Conservation (phyloP, 176 grass and related monocot genomes). For the Triticum dicoccoides region DNA sequence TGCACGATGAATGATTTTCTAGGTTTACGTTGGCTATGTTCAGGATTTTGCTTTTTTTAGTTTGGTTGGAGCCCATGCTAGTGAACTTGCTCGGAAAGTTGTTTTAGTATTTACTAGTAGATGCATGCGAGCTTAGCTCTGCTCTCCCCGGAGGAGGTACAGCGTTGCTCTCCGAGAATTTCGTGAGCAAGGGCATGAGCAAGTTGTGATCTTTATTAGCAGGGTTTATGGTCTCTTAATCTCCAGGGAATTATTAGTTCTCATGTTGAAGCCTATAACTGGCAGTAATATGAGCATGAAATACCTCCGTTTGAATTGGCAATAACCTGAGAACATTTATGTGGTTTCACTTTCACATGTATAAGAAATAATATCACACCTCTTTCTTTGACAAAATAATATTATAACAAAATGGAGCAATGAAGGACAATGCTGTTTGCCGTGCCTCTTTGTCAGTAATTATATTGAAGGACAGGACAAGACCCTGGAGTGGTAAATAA, state of each 20-base stretch:
- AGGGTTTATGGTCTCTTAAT: not conserved
- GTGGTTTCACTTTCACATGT: constrained; percentile 12
- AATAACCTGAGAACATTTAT: not conserved
- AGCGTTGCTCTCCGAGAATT: not conserved
- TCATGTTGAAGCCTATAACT: not conserved
- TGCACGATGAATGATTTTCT: not conserved
- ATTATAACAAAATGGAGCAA: not conserved
- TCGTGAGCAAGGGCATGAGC: not conserved
- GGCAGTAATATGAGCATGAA: not conserved
- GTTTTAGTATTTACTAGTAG: not conserved
- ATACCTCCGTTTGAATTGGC: not conserved
- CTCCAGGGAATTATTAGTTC: not conserved
- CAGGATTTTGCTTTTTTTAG: not conserved
- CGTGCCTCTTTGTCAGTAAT: not conserved
- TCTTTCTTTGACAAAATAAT: too few species aligned
- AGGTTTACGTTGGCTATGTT: not conserved
- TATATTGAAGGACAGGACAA: not conserved
- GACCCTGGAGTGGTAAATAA: not conserved
- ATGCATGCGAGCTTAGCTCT: constrained; percentile 1
- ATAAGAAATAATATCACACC: not conserved
- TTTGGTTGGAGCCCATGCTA: constrained; percentile 7
- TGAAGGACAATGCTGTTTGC: not conserved
- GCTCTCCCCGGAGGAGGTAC: not conserved
- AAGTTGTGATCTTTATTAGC: not conserved
- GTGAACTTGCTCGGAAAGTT: constrained; percentile 10